These are phyloP conservation scores for Tephrocybe sp. DNA, from an alignment of 768 basidiomycete species.

Conservation along the genomic window DNA sequence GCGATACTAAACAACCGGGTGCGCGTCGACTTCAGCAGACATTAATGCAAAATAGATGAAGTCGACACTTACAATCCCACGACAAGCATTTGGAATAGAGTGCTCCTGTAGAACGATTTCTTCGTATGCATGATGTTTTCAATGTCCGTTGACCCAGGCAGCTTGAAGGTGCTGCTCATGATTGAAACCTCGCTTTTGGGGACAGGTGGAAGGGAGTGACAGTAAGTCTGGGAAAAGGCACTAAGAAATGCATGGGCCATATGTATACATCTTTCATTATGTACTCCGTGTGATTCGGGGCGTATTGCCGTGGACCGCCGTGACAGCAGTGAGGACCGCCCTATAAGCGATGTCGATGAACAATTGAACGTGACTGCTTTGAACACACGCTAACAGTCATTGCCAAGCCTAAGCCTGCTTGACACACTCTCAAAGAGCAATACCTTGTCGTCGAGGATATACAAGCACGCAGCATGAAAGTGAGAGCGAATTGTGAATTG, in stretches of 20 bases:
- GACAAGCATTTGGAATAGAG: slow-evolving; percentile 15
- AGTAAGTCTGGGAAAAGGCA: neutral
- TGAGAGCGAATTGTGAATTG: no score
- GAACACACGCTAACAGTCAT: neutral
- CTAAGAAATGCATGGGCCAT: neutral
- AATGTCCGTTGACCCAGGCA: neutral
- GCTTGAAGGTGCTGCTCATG: slow-evolving; percentile 3
- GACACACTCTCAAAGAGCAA: no score
- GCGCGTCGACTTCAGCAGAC: neutral
- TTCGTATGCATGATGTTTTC: neutral
- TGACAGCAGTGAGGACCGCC: neutral
- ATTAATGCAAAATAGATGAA: neutral
- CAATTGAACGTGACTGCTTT: neutral
- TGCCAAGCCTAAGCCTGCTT: neutral
- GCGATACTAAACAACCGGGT: slow-evolving; percentile 2
- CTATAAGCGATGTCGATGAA: neutral
- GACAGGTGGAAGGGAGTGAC: neutral
- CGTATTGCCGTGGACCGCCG: neutral
- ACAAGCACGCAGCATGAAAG: no score
- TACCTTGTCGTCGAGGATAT: no score
- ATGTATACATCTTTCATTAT: neutral
- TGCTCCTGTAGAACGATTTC: slow-evolving; percentile 14
- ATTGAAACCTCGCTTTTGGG: neutral
- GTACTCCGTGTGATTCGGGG: neutral
- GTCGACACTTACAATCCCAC: slow-evolving; percentile 12